phyloP scores from a whole-genome alignment of 2,329 filamentous ascomycete genomes.

The Penicillium janthinellum region DNA sequence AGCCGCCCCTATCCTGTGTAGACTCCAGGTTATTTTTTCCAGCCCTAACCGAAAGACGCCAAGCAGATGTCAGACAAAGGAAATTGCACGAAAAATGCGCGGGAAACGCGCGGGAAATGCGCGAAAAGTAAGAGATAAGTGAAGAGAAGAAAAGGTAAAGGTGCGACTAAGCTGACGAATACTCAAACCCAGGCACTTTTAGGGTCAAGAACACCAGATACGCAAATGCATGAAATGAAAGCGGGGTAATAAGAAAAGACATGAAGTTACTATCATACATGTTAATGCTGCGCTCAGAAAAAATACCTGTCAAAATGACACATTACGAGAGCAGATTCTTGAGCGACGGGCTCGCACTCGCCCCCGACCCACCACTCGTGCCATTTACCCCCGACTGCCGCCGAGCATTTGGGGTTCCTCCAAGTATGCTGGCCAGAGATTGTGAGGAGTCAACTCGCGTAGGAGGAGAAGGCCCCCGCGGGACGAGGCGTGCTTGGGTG shows the following conservation, averaged over 20 bases:
- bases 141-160: slow-evolving; percentile 2
- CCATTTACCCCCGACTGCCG: slow-evolving; percentile 33
- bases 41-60: slow-evolving; percentile 24
- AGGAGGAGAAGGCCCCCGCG: slow-evolving; percentile 38
- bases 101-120: slow-evolving; percentile 13
- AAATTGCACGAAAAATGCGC: no score
- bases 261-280: slow-evolving; percentile 24
- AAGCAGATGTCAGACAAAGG: slow-evolving; percentile 18
- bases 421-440: slow-evolving; percentile 16
- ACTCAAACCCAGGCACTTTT: slow-evolving; percentile 6
- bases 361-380: slow-evolving; percentile 52
- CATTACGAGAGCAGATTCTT: slow-evolving; percentile 69
- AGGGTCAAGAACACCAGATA: slow-evolving; percentile 9
- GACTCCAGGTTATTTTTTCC: slow-evolving; percentile 18
- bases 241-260: slow-evolving; percentile 10
- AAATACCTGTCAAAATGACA: neutral
- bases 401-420: slow-evolving; percentile 30
- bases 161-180: slow-evolving; percentile 1
- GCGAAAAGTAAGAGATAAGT: slow-evolving; percentile 6
- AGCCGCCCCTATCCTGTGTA: slow-evolving; percentile 4
- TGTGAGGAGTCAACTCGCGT: slow-evolving; percentile 33
- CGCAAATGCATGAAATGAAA: slow-evolving; percentile 14
- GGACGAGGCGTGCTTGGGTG: slow-evolving; percentile 37
- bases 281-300: slow-evolving; percentile 1
- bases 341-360: slow-evolving; percentile 75